Base-by-base conservation (phyloP, 306 rosid species). In the Cicer bijugum region DNA sequence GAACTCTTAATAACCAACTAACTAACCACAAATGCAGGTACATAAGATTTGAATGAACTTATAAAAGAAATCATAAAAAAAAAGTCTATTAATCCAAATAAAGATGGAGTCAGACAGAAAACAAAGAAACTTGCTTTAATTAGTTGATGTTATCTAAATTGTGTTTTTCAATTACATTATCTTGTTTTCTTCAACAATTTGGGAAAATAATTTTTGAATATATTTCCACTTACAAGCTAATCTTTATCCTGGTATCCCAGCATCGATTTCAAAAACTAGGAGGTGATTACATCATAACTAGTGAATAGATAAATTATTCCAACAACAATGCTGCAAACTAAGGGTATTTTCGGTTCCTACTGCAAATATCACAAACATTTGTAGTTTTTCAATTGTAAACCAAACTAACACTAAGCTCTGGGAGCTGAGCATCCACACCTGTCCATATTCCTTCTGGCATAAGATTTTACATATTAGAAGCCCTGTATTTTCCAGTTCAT, bases 301-400 rank as follows among this genome's bases (percentile, higher is more conserved):
- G 51, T 76, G 61, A 46, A n/a, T 57, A 47, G n/a, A 56, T 20
- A 46, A 68, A 38, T n/a, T 51, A 52, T 66, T 67, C 23, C 61
- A 17, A 67, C 16, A 42, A 6, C 48, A 43, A 44, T 70, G 28
- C 47, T 47, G 33, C 11, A 65, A 48, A 19, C 38, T 48, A 40
- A 12, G 14, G 14, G 7, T 46, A 46, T 46, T 12, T 46, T 51
- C 6, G 11, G 57, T 51, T 1, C 23, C 23, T 19, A 3, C 57
- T 15, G 57, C 23, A 51, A 51, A 51, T 51, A 9, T 15, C 57
- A 51, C 10, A 15, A 7, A 14, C 4, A 51, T 6, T 15, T 51
- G 23, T 23, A 15, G 57, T 6, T 51, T 14, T 14, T 14, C 57
- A 51, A 14, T 50, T 50, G 53, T 12, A 12, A 47, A 5, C 7